Conservation (phyloP, 1,284 basidiomycete species). For the Sparassis latifolia region DNA sequence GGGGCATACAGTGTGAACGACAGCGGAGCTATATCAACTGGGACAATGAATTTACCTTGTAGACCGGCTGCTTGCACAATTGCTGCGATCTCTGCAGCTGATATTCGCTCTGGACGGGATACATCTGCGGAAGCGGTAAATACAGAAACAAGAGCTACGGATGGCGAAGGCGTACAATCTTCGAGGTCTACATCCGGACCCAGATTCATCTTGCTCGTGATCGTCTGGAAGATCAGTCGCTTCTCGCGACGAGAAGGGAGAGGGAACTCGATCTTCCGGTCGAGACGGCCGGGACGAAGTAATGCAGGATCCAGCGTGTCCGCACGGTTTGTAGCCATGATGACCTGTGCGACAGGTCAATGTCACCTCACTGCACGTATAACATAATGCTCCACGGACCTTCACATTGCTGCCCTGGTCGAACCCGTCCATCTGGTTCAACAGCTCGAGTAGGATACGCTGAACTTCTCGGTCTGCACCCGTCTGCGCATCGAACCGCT, state of each 20-base stretch:
- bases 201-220: conserved; percentile 96
- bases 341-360: conserved; percentile 56
- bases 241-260: conserved; percentile 92
- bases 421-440: conserved; percentile 99
- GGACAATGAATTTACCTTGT: conserved; percentile 58
- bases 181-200: conserved; percentile 97
- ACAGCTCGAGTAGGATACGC: conserved; percentile 94
- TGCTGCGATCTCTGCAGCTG: conserved; percentile 92
- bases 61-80: conserved; percentile 97
- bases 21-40: neutral
- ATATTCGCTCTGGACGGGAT: conserved; percentile 92
- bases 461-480: conserved; percentile 99
- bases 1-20: neutral
- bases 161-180: conserved; percentile 66
- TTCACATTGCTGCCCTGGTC: conserved; percentile 99
- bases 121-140: conserved; percentile 59
- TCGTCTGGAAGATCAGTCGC: conserved; percentile 97
- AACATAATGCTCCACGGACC: conserved; percentile 37
- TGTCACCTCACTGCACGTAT: neutral
- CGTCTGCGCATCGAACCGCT: conserved; percentile 99
- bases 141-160: neutral
- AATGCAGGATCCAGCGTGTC: conserved; percentile 96
- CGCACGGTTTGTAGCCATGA: conserved; percentile 97
- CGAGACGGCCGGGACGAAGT: conserved; percentile 94
- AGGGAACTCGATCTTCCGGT: conserved; percentile 99